Conservation (phyloP, 2,329 filamentous ascomycete species). For the Diaporthe citrichinensis region DNA sequence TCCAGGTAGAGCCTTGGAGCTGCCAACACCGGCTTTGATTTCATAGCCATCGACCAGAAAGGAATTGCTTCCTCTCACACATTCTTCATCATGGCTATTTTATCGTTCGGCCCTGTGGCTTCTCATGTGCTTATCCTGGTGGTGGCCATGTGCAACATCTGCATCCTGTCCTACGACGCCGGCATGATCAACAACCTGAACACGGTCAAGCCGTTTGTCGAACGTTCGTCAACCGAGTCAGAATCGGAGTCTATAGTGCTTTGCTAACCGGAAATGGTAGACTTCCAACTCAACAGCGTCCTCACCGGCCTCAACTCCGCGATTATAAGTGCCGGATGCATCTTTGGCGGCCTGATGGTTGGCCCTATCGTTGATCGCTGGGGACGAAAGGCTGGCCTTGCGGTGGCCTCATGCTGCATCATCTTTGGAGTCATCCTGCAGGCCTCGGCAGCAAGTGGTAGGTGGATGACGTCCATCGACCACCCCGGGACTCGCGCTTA, state of each 20-base stretch:
- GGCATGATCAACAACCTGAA: conserved; percentile 18
- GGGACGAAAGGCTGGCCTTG: conserved; percentile 7
- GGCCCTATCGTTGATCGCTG: conserved; percentile 8
- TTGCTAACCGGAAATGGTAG: background rate
- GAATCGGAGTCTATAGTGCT: too few relatives aligned
- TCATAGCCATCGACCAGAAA: background rate
- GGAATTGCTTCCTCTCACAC: background rate
- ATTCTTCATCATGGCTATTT: background rate
- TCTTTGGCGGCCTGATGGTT: conserved; percentile 9
- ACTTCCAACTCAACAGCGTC: background rate
- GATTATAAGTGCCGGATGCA: conserved; percentile 8
- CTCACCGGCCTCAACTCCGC: conserved; percentile 21
- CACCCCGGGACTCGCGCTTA: background rate
- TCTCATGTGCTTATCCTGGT: conserved; percentile 9
- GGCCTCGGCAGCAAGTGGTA: background rate
- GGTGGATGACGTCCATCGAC: background rate
- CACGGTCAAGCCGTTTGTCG: conserved; percentile 15
- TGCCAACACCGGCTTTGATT: background rate
- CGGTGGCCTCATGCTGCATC: background rate
- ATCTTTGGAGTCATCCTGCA: conserved; percentile 4
- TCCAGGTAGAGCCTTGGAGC: background rate
- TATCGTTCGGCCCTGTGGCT: background rate
- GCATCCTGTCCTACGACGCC: conserved; percentile 13
- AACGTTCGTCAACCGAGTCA: background rate
- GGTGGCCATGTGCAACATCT: conserved; percentile 21